Conservation (phyloP, 2,329 filamentous ascomycete genomes). For the Aspergillus phoenicis region DNA sequence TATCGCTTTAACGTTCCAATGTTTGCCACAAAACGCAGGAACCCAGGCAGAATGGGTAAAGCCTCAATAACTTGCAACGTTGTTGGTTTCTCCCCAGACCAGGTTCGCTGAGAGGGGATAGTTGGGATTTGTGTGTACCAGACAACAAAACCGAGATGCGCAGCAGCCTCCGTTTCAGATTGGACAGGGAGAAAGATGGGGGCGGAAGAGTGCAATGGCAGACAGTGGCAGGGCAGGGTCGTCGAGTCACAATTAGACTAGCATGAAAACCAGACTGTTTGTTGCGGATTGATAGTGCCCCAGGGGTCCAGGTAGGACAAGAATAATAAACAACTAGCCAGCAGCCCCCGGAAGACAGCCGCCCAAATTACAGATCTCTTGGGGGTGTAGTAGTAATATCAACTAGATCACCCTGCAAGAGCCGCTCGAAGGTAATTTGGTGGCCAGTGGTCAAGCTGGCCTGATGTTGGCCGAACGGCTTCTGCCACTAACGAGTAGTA, state of each 20-base stretch:
- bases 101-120: constrained; percentile 1
- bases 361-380: constrained; percentile 8
- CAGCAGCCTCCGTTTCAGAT: constrained; percentile 3
- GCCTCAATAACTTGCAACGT: constrained; percentile 9
- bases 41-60: constrained; percentile 11
- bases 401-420: constrained; percentile 13
- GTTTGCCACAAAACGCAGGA: constrained; percentile 25
- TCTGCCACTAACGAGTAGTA: constrained; percentile 25
- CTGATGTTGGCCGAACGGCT: constrained; percentile 22
- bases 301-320: neutral
- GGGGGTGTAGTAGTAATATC: constrained; percentile 5
- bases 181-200: constrained; percentile 10
- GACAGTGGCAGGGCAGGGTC: constrained; percentile 9
- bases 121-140: neutral
- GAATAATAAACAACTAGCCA: neutral
- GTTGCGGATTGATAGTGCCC: constrained; percentile 6
- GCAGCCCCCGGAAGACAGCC: neutral
- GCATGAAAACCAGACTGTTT: constrained; percentile 13
- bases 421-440: constrained; percentile 12
- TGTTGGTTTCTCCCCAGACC: constrained; percentile 12
- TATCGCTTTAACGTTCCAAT: constrained; percentile 31
- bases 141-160: constrained; percentile 14
- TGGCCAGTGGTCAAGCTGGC: constrained; percentile 22
- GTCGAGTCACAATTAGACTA: constrained; percentile 14
- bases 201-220: constrained; percentile 17